Evolutionary conservation across 2,329 filamentous ascomycete species (phyloP), one percentile per base, ranked within the genome.

Genomic region (Penicillium sp.): DNA sequence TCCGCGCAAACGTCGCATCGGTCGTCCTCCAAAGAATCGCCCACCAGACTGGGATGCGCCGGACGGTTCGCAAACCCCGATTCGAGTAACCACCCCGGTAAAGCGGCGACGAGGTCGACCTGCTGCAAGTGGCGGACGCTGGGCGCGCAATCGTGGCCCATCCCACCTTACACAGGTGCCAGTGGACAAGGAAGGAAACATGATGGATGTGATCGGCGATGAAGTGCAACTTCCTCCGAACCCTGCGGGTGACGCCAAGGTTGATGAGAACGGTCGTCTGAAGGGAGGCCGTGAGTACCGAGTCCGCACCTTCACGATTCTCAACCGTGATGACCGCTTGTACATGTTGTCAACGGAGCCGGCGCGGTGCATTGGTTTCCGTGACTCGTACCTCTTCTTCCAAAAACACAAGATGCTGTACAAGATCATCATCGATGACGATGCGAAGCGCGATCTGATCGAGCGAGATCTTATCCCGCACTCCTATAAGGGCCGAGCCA

Each of bases 271-370:
- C 63, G 94, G 94, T 27, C 85, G 89, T 64, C 81, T 99, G 3
- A 80, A 86, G 56, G 94, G 84, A 25, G 92, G 87, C 4, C 84
- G 94, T 62, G 90, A 97, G 66, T 99, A 99, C 71, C 87, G 94
- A 25, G 96, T 95, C 67, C 88, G 94, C 54, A 96, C 92, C 1
- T 99, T 99, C 71, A 96, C 88, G 7, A 88, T 99, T 58, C 81
- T 85, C 16, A 91, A 90, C 48, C 85, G 92, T 58, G 91, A 88
- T 33, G 83, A 92, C 44, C 80, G 92, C 50, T 84, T 95, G 10
- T 99, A 99, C 82, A 99, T 99, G 94, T 76, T 99, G 73, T 97
- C 94, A 3, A 99, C 94, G 4, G 94, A 99, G 69, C 95, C 94
- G 5, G 94, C 94, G 22, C 88, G 94, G 59, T 97, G 94, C 66